Evolutionary conservation across 768 basidiomycete genomes (phyloP).

Genomic region (Termitomyces sp.): DNA sequence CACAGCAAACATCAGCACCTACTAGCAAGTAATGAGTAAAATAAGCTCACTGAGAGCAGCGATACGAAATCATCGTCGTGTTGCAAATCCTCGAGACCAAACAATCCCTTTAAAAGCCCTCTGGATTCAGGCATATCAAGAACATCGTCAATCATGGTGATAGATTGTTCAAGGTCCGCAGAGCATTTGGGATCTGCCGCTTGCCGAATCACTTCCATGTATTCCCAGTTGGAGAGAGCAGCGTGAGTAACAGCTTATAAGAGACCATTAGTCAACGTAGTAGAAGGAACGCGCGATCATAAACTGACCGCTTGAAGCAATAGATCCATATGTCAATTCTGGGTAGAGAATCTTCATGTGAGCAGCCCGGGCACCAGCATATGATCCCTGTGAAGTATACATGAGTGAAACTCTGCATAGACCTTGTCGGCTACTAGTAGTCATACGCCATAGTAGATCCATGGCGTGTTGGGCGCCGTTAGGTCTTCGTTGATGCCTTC

Average conservation of each 20-base stretch:
- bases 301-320: constrained; percentile 73
- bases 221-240: constrained; percentile 75
- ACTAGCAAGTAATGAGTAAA: background rate
- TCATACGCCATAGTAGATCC: constrained; percentile 91
- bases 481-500: constrained; percentile 63
- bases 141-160: constrained; percentile 56
- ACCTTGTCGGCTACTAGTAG: background rate
- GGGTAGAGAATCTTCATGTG: constrained; percentile 88
- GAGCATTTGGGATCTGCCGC: constrained; percentile 64
- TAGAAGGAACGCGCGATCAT: background rate
- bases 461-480: constrained; percentile 68
- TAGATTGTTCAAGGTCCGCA: constrained; percentile 47
- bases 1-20: background rate
- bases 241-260: constrained; percentile 82
- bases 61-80: constrained; percentile 79
- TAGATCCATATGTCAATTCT: constrained; percentile 82
- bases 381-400: constrained; percentile 54
- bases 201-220: constrained; percentile 74
- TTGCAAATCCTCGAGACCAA: constrained; percentile 63
- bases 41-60: constrained; percentile 44
- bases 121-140: constrained; percentile 44
- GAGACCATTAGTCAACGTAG: background rate
- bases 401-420: background rate
- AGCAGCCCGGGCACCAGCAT: constrained; percentile 90
- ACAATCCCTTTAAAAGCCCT: constrained; percentile 58